phyloP scores from a whole-genome alignment of 2,329 filamentous ascomycete species.

The Raffaelea ambrosiae region DNA sequence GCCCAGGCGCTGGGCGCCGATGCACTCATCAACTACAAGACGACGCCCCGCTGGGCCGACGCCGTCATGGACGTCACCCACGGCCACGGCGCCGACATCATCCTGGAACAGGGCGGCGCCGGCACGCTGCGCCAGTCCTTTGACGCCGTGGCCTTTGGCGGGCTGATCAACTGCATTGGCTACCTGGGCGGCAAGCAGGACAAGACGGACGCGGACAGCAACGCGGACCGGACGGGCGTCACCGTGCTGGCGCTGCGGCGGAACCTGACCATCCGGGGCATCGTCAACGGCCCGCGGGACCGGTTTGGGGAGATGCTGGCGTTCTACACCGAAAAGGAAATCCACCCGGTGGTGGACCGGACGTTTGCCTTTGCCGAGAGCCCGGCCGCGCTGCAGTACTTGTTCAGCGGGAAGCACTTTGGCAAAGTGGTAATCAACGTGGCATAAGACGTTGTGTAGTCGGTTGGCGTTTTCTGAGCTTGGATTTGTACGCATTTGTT shows the following conservation, averaged over 20 bases:
- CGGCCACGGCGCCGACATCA: constrained; percentile 39
- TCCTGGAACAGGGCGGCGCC: constrained; percentile 47
- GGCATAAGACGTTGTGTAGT: too few species aligned
- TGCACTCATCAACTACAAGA: constrained; percentile 44
- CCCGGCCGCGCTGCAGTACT: constrained; percentile 37
- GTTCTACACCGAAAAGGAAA: constrained; percentile 29
- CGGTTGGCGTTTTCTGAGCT: too few species aligned
- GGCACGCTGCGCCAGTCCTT: constrained; percentile 44
- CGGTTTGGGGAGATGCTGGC: constrained; percentile 44
- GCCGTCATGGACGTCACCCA: constrained; percentile 36
- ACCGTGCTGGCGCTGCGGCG: constrained; percentile 44
- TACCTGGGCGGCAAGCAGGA: constrained; percentile 47
- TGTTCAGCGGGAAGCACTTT: constrained; percentile 41
- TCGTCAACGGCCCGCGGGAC: constrained; percentile 51
- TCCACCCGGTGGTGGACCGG: constrained; percentile 33
- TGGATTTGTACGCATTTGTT: too few species aligned
- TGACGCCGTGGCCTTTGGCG: constrained; percentile 44
- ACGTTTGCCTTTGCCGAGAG: constrained; percentile 32
- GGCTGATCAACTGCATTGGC: constrained; percentile 42
- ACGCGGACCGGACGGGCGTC: constrained; percentile 43
- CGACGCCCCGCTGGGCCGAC: constrained; percentile 41
- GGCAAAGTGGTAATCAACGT: constrained; percentile 42
- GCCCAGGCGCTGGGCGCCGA: constrained; percentile 43
- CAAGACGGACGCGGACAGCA: constrained; percentile 25
- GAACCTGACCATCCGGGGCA: constrained; percentile 41